phyloP scores from a whole-genome alignment of 257 asterid genomes.

The Nicotiana attenuata region DNA sequence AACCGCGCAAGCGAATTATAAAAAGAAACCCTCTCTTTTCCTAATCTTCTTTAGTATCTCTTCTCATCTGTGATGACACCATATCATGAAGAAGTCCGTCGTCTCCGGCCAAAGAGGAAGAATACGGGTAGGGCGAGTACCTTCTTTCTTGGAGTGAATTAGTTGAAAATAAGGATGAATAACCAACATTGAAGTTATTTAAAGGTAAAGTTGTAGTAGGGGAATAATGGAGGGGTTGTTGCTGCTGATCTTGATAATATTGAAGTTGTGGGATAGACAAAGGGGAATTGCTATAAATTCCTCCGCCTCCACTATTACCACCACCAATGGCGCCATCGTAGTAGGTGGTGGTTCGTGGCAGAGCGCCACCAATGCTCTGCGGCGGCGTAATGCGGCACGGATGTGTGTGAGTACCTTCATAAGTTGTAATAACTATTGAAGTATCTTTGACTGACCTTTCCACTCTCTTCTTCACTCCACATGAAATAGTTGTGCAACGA shows the following conservation, averaged over 20 bases:
- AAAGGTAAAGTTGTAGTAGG: conserved; percentile 15
- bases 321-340: conserved; percentile 6
- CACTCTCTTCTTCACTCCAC: conserved; percentile 89
- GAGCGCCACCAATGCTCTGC: conserved; percentile 31
- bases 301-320: conserved; percentile 6
- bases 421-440: conserved; percentile 74
- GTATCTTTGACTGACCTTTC: conserved; percentile 77
- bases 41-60: conserved; percentile 19
- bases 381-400: conserved; percentile 39
- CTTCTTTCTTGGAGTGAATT: conserved; percentile 26
- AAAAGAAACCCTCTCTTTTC: background rate
- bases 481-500: conserved; percentile 75
- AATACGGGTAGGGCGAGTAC: conserved; percentile 28
- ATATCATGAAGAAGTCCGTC: conserved; percentile 81
- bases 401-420: conserved; percentile 83
- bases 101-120: conserved; percentile 39
- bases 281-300: conserved; percentile 12
- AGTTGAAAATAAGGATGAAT: conserved; percentile 5
- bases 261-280: conserved; percentile 1
- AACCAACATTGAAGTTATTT: conserved; percentile 9
- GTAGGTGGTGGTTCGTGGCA: conserved; percentile 30
- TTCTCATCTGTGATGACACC: conserved; percentile 34
- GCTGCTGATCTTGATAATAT: too few species aligned
- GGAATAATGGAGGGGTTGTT: background rate
- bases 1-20: too few species aligned